Percentiles rank a stretch among this genome's conserved stretches.
Conservation (phyloP, 441 rosid genomes). For the Geranium incanum region DNA sequence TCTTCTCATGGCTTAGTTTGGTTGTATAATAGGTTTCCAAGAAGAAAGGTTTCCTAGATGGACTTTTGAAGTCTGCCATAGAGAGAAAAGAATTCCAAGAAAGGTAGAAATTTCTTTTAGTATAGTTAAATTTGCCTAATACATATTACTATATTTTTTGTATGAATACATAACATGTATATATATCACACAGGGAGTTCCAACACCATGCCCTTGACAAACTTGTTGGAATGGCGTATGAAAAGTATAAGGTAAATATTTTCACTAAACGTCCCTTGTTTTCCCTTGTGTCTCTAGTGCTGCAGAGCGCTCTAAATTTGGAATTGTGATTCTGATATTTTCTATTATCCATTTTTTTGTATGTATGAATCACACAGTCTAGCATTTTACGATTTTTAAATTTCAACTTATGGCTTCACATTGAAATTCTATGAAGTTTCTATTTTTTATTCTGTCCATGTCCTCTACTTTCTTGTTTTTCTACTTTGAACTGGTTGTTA, state of each 20-base stretch:
- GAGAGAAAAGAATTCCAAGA: constrained; percentile 60
- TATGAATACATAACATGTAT: constrained; percentile 9
- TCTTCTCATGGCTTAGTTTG: constrained; percentile 16
- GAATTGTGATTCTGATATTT: not conserved
- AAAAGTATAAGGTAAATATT: constrained; percentile 66
- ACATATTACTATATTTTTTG: not conserved
- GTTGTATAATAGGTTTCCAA: constrained; percentile 45
- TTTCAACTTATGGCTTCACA: not conserved
- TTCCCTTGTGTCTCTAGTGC: not conserved
- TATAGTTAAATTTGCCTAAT: constrained; percentile 8
- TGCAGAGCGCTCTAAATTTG: not conserved
- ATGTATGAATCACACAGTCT: not conserved
- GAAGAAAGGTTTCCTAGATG: constrained; percentile 53
- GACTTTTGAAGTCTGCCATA: constrained; percentile 46
- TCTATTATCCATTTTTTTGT: not conserved
- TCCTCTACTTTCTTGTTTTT: not conserved
- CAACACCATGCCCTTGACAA: constrained; percentile 67
- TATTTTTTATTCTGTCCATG: not conserved
- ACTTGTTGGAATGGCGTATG: constrained; percentile 74
- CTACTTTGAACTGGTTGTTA: not conserved
- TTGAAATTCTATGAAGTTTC: not conserved
- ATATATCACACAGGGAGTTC: constrained; percentile 50
- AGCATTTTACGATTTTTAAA: not conserved
- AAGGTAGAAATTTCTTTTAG: constrained; percentile 40
- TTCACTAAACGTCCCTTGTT: constrained; percentile 8